Evolutionary conservation across 2,329 filamentous ascomycete genomes (phyloP), one percentile per base, ranked within the genome.

Genomic region (Paracamarosporium sp.): DNA sequence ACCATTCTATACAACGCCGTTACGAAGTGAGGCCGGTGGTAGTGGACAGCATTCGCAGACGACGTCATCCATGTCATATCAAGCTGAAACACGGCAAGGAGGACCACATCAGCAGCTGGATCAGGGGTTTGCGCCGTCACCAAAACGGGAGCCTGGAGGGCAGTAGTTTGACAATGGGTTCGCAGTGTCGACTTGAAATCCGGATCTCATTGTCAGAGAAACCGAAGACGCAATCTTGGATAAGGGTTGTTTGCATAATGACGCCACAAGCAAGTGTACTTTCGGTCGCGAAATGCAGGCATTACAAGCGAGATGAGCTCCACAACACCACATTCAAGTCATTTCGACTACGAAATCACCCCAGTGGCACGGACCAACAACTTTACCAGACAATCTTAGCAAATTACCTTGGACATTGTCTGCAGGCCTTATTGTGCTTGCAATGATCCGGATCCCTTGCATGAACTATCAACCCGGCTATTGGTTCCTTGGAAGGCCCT

Each of bases 261-360:
- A 67, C 65, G 65, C 66, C 69, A 70, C 64, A 53, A 36, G 57
- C 55, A 41, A 47, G 60, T 56, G 48, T 57, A 53, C 53, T 59
- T 45, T 60, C 56, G 62, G 57, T 63, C 61, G 61, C 55, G 58
- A 61, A 56, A 55, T 63, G 64, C 66, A 66, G 63, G 64, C 65
- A 65, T 67, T 54, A 50, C 63, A 74, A 75, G 71, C 73, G 73
- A 76, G 67, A 76, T 76, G 72, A 75, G 70, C 63, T 75, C 71
- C 70, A 74, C 72, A 66, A 58, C 64, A 64, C 38, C 57, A 59
- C 64, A 53, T 60, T 61, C 36, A 22, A 53, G 60, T 69, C 65
- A 69, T 70, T 64, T 70, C 62, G 61, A 68, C 65, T 56, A 60
- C 62, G 55, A 67, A 60, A 60, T 60, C 56, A 59, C 56, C 55